Evolutionary conservation across 345 rosid genomes (phyloP).

Genomic region (Barbarea vulgaris): DNA sequence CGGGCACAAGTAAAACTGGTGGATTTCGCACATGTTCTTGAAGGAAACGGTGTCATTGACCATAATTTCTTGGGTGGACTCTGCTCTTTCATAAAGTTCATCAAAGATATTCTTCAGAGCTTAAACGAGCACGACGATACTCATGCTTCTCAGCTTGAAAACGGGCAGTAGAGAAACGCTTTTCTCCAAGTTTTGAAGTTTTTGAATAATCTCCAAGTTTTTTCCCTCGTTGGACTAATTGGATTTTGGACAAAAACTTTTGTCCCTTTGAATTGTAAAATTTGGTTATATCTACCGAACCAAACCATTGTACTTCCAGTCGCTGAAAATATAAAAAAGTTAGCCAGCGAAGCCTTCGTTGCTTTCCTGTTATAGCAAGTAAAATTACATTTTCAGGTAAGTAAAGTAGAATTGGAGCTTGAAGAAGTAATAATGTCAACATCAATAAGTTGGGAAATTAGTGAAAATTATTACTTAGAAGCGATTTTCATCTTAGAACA

Average conservation of each 20-base stretch:
- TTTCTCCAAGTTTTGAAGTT: too few species aligned
- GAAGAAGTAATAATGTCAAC: slow-evolving; percentile 30
- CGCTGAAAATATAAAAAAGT: background rate
- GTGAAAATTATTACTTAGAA: slow-evolving; percentile 29
- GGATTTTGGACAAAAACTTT: slow-evolving; percentile 3
- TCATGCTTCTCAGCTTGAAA: slow-evolving; percentile 13
- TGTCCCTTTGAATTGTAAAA: slow-evolving; percentile 19
- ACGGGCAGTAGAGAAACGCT: slow-evolving; percentile 14
- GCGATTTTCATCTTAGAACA: slow-evolving; percentile 31
- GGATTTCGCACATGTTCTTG: slow-evolving; percentile 89
- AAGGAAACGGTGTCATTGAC: slow-evolving; percentile 76
- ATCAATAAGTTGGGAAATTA: slow-evolving; percentile 20
- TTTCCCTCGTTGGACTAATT: slow-evolving; percentile 4
- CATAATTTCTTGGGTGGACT: slow-evolving; percentile 93
- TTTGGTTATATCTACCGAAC: background rate
- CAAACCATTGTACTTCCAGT: slow-evolving; percentile 12
- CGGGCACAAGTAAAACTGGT: slow-evolving; percentile 65
- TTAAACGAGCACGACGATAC: slow-evolving; percentile 42
- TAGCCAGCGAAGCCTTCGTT: slow-evolving; percentile 4
- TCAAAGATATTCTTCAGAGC: slow-evolving; percentile 60
- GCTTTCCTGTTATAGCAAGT: slow-evolving; percentile 31
- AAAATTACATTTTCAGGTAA: background rate
- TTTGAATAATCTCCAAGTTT: slow-evolving; percentile 20
- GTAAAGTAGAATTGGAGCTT: slow-evolving; percentile 26
- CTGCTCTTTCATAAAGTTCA: slow-evolving; percentile 78